phyloP scores from a whole-genome alignment of 352 stramenopile species.

The Albugo laibachii region DNA sequence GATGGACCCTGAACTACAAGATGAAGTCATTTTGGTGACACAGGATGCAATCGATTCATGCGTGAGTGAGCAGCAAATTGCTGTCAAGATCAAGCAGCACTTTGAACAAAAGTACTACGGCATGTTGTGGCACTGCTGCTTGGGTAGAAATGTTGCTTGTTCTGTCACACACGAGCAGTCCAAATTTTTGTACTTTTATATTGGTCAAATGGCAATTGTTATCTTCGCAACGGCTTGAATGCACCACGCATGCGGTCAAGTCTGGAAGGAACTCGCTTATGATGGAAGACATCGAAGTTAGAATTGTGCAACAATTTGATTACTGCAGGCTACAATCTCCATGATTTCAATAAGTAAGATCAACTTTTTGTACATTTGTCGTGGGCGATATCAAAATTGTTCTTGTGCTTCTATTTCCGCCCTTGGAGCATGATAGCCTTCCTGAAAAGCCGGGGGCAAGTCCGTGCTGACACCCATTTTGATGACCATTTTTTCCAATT shows the following conservation, averaged over 20 bases:
- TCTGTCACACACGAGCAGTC: constrained; percentile 88
- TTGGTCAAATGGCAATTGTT: constrained; percentile 86
- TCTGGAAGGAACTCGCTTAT: too few relatives aligned
- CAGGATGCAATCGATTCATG: constrained; percentile 66
- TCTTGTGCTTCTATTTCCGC: too few relatives aligned
- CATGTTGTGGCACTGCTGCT: constrained; percentile 87
- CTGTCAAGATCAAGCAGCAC: constrained; percentile 79
- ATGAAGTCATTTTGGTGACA: constrained; percentile 62
- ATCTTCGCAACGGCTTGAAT: constrained; percentile 62
- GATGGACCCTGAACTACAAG: constrained; percentile 71
- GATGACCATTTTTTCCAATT: constrained; percentile 50
- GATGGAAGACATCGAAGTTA: too few relatives aligned
- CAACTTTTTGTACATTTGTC: constrained; percentile 1
- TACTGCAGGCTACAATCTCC: too few relatives aligned
- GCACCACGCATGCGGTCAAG: too few relatives aligned
- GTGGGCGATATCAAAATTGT: constrained; percentile 1
- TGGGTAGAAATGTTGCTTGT: constrained; percentile 86
- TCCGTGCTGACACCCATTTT: constrained; percentile 61
- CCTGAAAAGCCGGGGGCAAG: constrained; percentile 63
- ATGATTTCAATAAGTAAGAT: too few relatives aligned
- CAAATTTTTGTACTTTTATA: constrained; percentile 94
- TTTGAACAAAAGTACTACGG: constrained; percentile 87
- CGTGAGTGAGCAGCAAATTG: constrained; percentile 77
- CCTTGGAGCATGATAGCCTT: constrained; percentile 34
- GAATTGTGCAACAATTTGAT: too few relatives aligned